These are phyloP conservation scores for Colletotrichum kahawae DNA, from an alignment of 2,329 filamentous ascomycete species.

Conservation along the genomic window DNA sequence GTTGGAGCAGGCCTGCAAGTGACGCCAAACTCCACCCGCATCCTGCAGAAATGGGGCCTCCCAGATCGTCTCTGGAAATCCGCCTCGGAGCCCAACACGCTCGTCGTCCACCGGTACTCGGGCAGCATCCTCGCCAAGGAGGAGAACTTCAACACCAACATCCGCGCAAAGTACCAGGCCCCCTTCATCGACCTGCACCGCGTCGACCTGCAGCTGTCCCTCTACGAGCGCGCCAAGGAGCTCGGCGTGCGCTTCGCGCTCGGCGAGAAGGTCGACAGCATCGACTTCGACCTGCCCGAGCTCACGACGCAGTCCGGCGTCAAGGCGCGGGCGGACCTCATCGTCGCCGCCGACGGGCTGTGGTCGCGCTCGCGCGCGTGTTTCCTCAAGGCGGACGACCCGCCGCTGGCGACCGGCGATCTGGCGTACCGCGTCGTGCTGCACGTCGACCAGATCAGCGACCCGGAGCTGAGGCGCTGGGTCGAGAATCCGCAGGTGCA, in stretches of 20 bases:
- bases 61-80: slow-evolving; percentile 44
- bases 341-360: slow-evolving; percentile 69
- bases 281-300: slow-evolving; percentile 52
- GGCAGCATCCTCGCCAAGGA: slow-evolving; percentile 55
- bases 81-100: slow-evolving; percentile 46
- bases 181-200: slow-evolving; percentile 67
- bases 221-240: slow-evolving; percentile 55
- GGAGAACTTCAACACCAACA: slow-evolving; percentile 55
- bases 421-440: slow-evolving; percentile 69
- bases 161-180: slow-evolving; percentile 57
- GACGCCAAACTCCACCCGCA: slow-evolving; percentile 53
- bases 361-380: slow-evolving; percentile 62
- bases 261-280: slow-evolving; percentile 47
- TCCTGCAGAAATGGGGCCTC: slow-evolving; percentile 57
- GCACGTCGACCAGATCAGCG: slow-evolving; percentile 52
- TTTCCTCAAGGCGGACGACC: slow-evolving; percentile 49
- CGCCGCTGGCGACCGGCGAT: slow-evolving; percentile 65
- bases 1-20: slow-evolving; percentile 60
- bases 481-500: slow-evolving; percentile 57
- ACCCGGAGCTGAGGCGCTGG: slow-evolving; percentile 54
- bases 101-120: slow-evolving; percentile 59
- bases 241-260: slow-evolving; percentile 58
- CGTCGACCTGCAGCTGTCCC: slow-evolving; percentile 61
- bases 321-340: slow-evolving; percentile 53
- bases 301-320: slow-evolving; percentile 43